phyloP scores from a whole-genome alignment of 345 rosid genomes.

The Capsella bursapastoris region DNA sequence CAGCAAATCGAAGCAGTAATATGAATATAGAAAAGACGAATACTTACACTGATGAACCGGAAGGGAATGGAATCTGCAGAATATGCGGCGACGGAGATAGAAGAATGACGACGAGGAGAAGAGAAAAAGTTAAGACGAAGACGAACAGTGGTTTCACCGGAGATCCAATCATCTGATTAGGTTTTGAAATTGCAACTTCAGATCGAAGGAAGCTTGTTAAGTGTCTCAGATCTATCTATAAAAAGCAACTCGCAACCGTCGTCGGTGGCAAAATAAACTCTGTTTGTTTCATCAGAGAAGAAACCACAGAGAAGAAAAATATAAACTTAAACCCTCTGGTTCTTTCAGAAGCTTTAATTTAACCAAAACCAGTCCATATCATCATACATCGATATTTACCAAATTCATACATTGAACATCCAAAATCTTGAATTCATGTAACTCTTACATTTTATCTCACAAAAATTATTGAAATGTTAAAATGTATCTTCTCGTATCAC shows the following conservation, averaged over 20 bases:
- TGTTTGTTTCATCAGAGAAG: slow-evolving; percentile 29
- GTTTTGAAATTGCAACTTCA: slow-evolving; percentile 10
- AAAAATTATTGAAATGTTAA: slow-evolving; percentile 8
- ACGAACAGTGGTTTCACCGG: slow-evolving; percentile 71
- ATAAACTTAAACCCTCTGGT: background rate
- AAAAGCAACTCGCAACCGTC: slow-evolving; percentile 21
- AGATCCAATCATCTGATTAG: slow-evolving; percentile 53
- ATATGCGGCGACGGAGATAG: slow-evolving; percentile 58
- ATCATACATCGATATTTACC: too few species aligned
- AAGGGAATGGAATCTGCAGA: slow-evolving; percentile 32
- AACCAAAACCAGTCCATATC: background rate
- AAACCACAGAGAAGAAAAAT: background rate
- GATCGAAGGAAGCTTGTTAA: background rate
- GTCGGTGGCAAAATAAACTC: slow-evolving; percentile 35
- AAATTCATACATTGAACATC: too few species aligned
- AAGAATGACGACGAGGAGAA: slow-evolving; percentile 60
- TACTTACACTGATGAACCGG: slow-evolving; percentile 46
- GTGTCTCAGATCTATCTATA: slow-evolving; percentile 27
- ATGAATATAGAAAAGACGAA: background rate
- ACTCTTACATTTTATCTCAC: background rate
- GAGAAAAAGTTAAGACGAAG: slow-evolving; percentile 59
- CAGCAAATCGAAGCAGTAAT: background rate
- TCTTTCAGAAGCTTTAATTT: background rate
- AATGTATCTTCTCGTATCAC: slow-evolving; percentile 21
- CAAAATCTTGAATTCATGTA: background rate